Base-by-base conservation (phyloP, 805 yeast species). In the Candida quercuum region DNA sequence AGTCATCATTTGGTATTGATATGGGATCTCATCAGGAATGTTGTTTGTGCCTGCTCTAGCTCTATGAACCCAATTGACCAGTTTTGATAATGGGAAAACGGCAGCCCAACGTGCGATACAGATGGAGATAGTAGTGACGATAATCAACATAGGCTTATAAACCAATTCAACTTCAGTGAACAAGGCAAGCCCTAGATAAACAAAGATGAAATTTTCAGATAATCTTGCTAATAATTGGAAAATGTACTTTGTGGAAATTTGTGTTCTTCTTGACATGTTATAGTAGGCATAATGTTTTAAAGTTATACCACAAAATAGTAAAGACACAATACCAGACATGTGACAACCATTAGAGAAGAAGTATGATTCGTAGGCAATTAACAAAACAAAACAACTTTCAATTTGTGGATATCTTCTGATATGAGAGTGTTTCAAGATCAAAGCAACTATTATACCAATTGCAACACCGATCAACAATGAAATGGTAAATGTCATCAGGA, bases 311-410 rank as follows among this genome's bases (percentile, higher is more conserved):
- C 97, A 91, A 65, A 93, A 93, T 47, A 93, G 65, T 47, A 93
- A 69, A 2, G 97, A 88, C 6, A 91, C 98, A 47, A 91, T 91
- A 32, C 99, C 99, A 6, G 98, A 89, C 99, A 93, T 93, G 59
- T 94, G 99, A 52, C 98, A 94, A 35, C 99, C 99, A 56, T 93
- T 93, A 30, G 98, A 89, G 62, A 93, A 93, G 68, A 93, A 93
- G 61, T 93, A 93, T 0, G 97, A 87, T 52, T 88, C 96, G 59
- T 93, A 93, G 14, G 98, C 97, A 57, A 89, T 80, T 48, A 93
- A 64, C 32, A 93, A 64, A 21, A 93, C 95, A 38, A 93, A 59
- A 60, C 98, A 94, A 21, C 97, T 86, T 66, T 93, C 99, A 52
- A 93, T 86, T 59, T 88, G 94, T n/a, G 98, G 98, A 59, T 85